Base-by-base conservation (phyloP, 495 filamentous ascomycete genomes). In the Letharia columbiana region DNA sequence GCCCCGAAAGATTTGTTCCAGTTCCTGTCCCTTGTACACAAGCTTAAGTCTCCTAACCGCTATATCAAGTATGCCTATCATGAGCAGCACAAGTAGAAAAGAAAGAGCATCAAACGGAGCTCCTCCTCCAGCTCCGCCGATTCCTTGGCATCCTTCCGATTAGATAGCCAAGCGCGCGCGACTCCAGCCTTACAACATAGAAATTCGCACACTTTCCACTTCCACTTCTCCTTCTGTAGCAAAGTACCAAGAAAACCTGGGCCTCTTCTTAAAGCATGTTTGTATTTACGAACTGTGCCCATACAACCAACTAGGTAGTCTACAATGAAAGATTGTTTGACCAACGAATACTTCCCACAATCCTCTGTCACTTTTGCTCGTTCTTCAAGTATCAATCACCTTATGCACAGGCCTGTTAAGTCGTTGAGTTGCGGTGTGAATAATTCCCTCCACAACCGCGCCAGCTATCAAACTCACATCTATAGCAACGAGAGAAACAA, bases 281-380 rank as follows among this genome's bases (percentile, higher is more conserved):
- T 60, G 37, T n/a, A 31, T 65, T 50, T 11, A 47, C 20, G 9
- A 39, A 18, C 12, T 65, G 18, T 39, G 1, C 49, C 54, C 37
- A 50, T 65, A 42, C 54, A 44, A 40, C 4, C 18, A 39, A 23
- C 42, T 60, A 65, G 54, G 56, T 65, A 65, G 52, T 28, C 41
- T 37, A 37, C 54, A 65, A 65, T 65, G 56, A 58, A 60, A 45
- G 42, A 35, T 33, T 40, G 28, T 60, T 65, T 33, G 33, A 57
- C 58, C 56, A 18, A 59, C 50, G 9, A 56, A 13, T 58, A 35
- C 39, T 58, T 59, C 4, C 63, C 39, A 12, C 40, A 57, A 18
- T 1, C 1, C 6, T 37, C 17, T n/a, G 33, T 33, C 59, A 13
- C 5, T 60, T 40, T 65, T 23, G 57, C 49, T 65, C 18, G 54